These are phyloP conservation scores for Perkinsus chesapeaki DNA, from an alignment of 169 alveolate species.

Conservation along the genomic window DNA sequence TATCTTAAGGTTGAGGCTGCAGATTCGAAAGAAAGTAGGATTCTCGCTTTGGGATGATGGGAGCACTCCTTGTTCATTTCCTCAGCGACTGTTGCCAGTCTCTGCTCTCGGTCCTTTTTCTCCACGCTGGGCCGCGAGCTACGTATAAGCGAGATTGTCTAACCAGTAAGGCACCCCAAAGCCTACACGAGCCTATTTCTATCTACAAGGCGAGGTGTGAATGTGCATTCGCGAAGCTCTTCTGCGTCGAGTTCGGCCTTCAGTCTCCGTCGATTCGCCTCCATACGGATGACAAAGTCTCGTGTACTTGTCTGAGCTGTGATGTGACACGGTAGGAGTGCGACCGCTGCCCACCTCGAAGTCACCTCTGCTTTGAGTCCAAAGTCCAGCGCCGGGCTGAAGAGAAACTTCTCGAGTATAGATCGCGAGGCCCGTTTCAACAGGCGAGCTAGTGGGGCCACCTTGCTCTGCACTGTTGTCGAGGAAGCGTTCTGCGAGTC, in stretches of 20 bases:
- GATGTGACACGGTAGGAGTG: no score
- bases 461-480: background rate
- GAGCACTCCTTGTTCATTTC: background rate
- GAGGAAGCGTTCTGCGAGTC: background rate
- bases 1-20: background rate
- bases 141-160: background rate
- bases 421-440: no score
- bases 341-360: no score
- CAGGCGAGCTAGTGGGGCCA: background rate
- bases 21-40: background rate
- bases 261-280: background rate
- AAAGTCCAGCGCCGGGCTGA: no score
- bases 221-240: background rate
- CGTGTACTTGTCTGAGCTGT: background rate
- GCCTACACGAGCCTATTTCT: background rate
- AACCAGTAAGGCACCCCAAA: background rate
- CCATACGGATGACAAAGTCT: background rate
- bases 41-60: background rate
- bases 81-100: background rate
- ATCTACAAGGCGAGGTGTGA: background rate
- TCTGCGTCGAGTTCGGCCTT: background rate
- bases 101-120: background rate
- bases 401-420: no score
- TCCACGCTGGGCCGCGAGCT: no score
- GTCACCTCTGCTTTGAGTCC: no score